A percentile compares a stretch with the other conserved stretches of the same genome.
phyloP scores from a whole-genome alignment of 257 asterid species.

The Handroanthus guayacan region DNA sequence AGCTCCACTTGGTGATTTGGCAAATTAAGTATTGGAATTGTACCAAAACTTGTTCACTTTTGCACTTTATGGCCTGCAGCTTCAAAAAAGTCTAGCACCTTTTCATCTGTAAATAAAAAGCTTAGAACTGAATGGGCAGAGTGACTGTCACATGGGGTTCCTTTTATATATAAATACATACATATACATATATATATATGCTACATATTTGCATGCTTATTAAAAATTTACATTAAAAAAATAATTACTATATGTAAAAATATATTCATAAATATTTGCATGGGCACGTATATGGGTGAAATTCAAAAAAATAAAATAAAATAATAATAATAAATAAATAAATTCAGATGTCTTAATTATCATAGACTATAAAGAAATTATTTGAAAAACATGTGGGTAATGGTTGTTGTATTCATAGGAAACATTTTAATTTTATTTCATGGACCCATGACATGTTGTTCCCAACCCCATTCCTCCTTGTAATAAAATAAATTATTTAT shows the following conservation, averaged over 20 bases:
- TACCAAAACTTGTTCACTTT: slow-evolving; percentile 31
- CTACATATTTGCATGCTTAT: slow-evolving; percentile 49
- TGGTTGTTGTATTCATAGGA: slow-evolving; percentile 45
- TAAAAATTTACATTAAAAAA: background rate
- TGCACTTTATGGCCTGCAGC: slow-evolving; percentile 44
- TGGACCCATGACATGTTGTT: slow-evolving; percentile 62
- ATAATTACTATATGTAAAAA: background rate
- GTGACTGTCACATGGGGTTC: slow-evolving; percentile 48
- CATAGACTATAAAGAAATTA: too few species aligned
- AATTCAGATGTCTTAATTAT: slow-evolving; percentile 32
- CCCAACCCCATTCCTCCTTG: slow-evolving; percentile 35
- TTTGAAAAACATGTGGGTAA: slow-evolving; percentile 42
- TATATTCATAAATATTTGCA: background rate
- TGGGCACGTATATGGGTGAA: slow-evolving; percentile 51
- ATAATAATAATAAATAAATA: too few species aligned
- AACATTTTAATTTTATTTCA: slow-evolving; percentile 50
- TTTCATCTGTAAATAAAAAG: slow-evolving; percentile 48
- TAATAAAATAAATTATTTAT: background rate
- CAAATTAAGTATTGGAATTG: slow-evolving; percentile 45
- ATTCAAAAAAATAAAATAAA: too few species aligned
- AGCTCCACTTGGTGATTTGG: slow-evolving; percentile 29
- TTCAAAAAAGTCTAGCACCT: slow-evolving; percentile 58
- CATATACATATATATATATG: too few species aligned
- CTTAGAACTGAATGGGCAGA: slow-evolving; percentile 41
- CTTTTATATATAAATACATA: too few species aligned